Evolutionary conservation across 352 stramenopile genomes (phyloP), one percentile per base, ranked within the genome.

Genomic region (Hyaloperonospora brassicae): DNA sequence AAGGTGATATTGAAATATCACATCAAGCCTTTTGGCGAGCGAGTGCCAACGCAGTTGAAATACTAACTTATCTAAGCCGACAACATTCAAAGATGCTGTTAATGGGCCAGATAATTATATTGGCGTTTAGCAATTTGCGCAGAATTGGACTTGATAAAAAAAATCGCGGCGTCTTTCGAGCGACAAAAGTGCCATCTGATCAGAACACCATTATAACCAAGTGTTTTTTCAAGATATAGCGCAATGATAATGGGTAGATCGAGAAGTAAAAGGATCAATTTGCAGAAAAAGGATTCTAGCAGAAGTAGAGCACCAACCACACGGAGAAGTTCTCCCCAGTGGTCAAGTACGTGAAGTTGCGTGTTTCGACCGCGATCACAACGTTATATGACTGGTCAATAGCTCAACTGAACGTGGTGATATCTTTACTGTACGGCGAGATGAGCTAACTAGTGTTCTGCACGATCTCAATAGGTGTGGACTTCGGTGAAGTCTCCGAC

Each of bases 401-500:
- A 7, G 13, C 10, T n/a, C 38, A 43, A n/a, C 38, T 43, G 5
- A 21, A 43, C 17, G 38, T n/a, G 5, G 38, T 43, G 5, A n/a
- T 21, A 7, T 8, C 38, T 4, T 43, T 43, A 4, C n/a, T 43
- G n/a, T 43, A 43, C 38, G 38, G 38, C 9, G 10, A 21, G 38
- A 43, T 43, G 38, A 43, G 17, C 5, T 8, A 43, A 43, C 5
- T 21, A 6, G 6, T 43, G n/a, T 43, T 22, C 38, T 43, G 38
- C 38, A 21, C 5, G 10, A 21, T 43, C 5, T 14, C 38, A 6
- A 14, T 21, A 43, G 38, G 38, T 6, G 48, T 54, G 11, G 36
- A 54, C 14, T 23, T 54, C 3, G 36, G 46, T 7, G 48, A 46
- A 5, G n/a, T 8, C 12, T 54, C 36, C 10, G 35, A 54, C 25